These are phyloP conservation scores for Centrapalus pauciflorus DNA, from an alignment of 129 eudicot species.

Conservation along the genomic window DNA sequence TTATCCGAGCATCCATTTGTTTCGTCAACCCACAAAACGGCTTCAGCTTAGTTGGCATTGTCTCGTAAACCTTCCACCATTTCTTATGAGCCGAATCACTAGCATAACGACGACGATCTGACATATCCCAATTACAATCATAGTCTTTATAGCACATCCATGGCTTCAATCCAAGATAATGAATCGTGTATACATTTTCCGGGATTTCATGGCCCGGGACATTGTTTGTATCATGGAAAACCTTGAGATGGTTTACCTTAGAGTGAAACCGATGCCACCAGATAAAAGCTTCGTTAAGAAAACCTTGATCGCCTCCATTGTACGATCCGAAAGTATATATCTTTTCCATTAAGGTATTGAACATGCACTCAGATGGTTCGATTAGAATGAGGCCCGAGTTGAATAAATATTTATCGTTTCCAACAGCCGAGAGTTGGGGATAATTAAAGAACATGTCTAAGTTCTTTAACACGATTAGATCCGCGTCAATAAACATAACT, in stretches of 20 bases:
- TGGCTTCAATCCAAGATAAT: constrained; percentile 76
- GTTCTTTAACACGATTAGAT: constrained; percentile 49
- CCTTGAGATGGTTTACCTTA: constrained; percentile 45
- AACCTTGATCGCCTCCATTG: constrained; percentile 91
- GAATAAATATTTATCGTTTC: constrained; percentile 42
- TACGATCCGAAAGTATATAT: constrained; percentile 38
- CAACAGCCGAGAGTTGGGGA: constrained; percentile 61
- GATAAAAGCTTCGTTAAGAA: constrained; percentile 56
- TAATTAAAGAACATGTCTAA: constrained; percentile 46
- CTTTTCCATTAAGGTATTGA: constrained; percentile 43
- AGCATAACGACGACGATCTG: constrained; percentile 33
- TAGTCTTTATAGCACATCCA: constrained; percentile 73
- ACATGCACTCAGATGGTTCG: constrained; percentile 74
- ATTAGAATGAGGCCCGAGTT: constrained; percentile 67
- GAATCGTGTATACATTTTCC: constrained; percentile 34
- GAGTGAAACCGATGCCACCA: constrained; percentile 83
- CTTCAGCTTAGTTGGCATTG: constrained; percentile 44
- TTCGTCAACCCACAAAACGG: constrained; percentile 42
- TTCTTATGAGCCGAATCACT: constrained; percentile 53
- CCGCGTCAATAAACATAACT: constrained; percentile 70
- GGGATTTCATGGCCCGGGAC: constrained; percentile 18
- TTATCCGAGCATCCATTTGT: constrained; percentile 32
- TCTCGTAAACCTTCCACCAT: constrained; percentile 72
- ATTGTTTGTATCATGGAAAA: not conserved
- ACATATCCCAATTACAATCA: constrained; percentile 78